Evolutionary conservation across 2,329 filamentous ascomycete species (phyloP).

Genomic region (Coniochaeta prunicola): DNA sequence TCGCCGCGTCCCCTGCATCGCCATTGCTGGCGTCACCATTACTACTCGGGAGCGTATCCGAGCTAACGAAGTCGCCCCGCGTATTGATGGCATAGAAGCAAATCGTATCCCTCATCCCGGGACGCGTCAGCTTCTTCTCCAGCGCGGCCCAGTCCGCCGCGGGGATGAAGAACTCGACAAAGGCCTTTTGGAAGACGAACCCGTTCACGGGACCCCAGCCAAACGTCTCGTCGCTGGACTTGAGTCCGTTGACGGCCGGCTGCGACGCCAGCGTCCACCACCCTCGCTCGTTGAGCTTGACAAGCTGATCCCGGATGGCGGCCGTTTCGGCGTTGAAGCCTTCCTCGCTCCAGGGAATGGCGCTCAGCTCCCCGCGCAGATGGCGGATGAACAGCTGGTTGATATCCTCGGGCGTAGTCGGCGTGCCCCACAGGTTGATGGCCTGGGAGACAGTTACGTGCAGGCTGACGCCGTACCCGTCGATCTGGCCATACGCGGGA

Average conservation of each 20-base stretch:
- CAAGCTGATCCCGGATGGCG: conserved; percentile 68
- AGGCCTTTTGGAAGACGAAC: conserved; percentile 97
- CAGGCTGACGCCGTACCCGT: conserved; percentile 94
- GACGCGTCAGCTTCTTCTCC: conserved; percentile 50
- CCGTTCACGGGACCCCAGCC: conserved; percentile 91
- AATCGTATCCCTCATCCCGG: conserved; percentile 57
- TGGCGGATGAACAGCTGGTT: conserved; percentile 74
- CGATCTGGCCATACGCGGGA: conserved; percentile 91
- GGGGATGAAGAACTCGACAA: conserved; percentile 92
- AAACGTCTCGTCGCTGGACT: conserved; percentile 69
- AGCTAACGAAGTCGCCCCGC: conserved; percentile 70
- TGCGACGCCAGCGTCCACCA: conserved; percentile 98
- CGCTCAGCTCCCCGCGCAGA: conserved; percentile 68
- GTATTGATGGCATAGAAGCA: conserved; percentile 85
- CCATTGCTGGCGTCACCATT: conserved; percentile 22
- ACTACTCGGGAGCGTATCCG: conserved; percentile 33
- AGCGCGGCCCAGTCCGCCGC: conserved; percentile 63
- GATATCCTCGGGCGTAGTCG: conserved; percentile 63
- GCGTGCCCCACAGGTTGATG: conserved; percentile 77
- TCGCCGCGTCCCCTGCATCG: conserved; percentile 10
- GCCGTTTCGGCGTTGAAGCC: conserved; percentile 76
- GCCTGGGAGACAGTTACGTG: conserved; percentile 85
- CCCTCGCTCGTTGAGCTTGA: conserved; percentile 69
- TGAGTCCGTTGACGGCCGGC: conserved; percentile 81
- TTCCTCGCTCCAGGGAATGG: conserved; percentile 92